phyloP scores from a whole-genome alignment of 768 basidiomycete species.

The Strobilomyces echinocephalus region DNA sequence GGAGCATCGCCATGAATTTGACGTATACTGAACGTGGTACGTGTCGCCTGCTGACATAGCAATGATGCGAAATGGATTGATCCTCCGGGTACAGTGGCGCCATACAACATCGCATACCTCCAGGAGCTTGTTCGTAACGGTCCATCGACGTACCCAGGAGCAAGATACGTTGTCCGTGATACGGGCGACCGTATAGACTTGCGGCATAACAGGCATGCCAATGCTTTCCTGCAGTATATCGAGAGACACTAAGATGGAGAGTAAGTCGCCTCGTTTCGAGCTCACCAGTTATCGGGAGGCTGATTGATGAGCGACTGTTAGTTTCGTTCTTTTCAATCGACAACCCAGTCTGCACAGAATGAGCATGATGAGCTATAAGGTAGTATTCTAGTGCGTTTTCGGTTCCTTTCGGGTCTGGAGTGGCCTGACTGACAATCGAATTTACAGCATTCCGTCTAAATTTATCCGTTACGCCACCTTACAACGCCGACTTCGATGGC shows the following conservation, averaged over 20 bases:
- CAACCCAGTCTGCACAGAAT: slow-evolving; percentile 99
- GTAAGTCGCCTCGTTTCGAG: slow-evolving; percentile 47
- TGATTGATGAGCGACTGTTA: slow-evolving; percentile 4
- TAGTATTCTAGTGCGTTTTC: slow-evolving; percentile 83
- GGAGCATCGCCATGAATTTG: slow-evolving; percentile 93
- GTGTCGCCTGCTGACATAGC: slow-evolving; percentile 12
- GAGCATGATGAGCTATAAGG: slow-evolving; percentile 99
- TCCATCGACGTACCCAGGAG: slow-evolving; percentile 91
- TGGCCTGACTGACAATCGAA: slow-evolving; percentile 15
- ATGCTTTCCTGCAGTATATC: slow-evolving; percentile 93
- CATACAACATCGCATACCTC: slow-evolving; percentile 91
- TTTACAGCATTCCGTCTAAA: slow-evolving; percentile 88
- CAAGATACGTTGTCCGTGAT: slow-evolving; percentile 93
- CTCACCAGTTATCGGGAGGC: background rate
- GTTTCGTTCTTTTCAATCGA: slow-evolving; percentile 77
- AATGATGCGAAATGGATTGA: slow-evolving; percentile 1
- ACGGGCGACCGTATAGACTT: slow-evolving; percentile 96
- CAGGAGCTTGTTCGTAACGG: slow-evolving; percentile 95
- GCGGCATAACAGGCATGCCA: slow-evolving; percentile 92
- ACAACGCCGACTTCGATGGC: slow-evolving; percentile 99
- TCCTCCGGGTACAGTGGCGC: slow-evolving; percentile 62
- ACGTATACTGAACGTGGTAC: slow-evolving; percentile 95
- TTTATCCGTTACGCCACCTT: slow-evolving; percentile 96
- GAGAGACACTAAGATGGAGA: slow-evolving; percentile 98
- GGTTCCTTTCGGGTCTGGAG: background rate